These are phyloP conservation scores for Alnus rubra DNA, from an alignment of 306 rosid genomes.

Conservation along the genomic window DNA sequence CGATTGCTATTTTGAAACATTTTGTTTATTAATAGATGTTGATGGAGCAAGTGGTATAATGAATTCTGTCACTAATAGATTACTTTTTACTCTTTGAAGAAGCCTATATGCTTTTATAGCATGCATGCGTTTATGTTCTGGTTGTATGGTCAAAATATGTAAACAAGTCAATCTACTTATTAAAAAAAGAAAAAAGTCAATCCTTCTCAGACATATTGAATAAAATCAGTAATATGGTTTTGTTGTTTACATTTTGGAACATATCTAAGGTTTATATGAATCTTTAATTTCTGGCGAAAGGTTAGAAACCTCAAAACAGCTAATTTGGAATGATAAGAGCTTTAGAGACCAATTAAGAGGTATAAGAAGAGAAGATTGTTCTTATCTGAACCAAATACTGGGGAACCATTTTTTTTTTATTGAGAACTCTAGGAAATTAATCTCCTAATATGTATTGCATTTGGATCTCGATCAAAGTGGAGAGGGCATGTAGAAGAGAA, in stretches of 20 bases:
- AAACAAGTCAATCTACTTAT: not conserved
- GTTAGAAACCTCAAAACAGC: not conserved
- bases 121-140: not conserved
- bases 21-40: not conserved
- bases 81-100: not conserved
- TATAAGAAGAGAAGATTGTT: not conserved
- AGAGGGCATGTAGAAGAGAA: conserved; percentile 5
- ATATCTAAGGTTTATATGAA: not conserved
- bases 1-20: not conserved
- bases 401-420: not conserved
- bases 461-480: not conserved
- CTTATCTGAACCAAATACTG: not conserved
- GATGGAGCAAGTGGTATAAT: not conserved
- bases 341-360: not conserved
- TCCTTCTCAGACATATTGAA: not conserved
- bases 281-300: not conserved
- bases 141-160: not conserved
- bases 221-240: not conserved
- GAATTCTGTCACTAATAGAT: not conserved
- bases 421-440: not conserved
- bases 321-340: not conserved
- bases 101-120: not conserved
- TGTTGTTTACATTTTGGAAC: not conserved
- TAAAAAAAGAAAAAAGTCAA: not conserved
- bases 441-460: not conserved